These are phyloP conservation scores for Pezicula neosporulosa DNA, from an alignment of 2,329 filamentous ascomycete species.

Conservation along the genomic window DNA sequence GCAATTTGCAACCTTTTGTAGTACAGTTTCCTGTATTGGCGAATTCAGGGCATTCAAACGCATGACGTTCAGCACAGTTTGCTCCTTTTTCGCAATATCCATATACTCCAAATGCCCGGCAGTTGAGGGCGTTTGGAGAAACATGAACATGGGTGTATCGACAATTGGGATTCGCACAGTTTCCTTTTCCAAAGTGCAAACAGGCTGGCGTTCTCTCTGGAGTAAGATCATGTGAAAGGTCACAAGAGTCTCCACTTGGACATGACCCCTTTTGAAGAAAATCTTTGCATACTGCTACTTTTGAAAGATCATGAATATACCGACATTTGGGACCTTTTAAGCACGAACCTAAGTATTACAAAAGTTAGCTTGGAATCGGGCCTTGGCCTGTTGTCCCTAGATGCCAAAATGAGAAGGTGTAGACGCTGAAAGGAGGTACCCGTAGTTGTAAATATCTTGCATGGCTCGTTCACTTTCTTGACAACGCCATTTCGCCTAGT, in stretches of 20 bases:
- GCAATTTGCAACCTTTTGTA: slow-evolving; percentile 76
- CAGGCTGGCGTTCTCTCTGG: slow-evolving; percentile 84
- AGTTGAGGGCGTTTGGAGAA: slow-evolving; percentile 74
- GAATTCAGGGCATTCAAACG: slow-evolving; percentile 92
- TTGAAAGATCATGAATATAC: slow-evolving; percentile 79
- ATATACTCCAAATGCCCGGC: slow-evolving; percentile 76
- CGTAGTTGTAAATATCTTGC: slow-evolving; percentile 68
- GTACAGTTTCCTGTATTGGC: slow-evolving; percentile 85
- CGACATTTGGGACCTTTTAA: slow-evolving; percentile 76
- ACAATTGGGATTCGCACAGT: slow-evolving; percentile 84
- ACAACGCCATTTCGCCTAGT: slow-evolving; percentile 39
- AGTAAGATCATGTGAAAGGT: slow-evolving; percentile 83
- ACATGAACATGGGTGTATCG: slow-evolving; percentile 83
- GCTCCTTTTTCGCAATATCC: slow-evolving; percentile 87
- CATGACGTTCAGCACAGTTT: slow-evolving; percentile 76
- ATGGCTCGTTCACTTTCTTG: slow-evolving; percentile 70
- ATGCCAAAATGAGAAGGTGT: slow-evolving; percentile 7
- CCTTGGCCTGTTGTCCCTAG: slow-evolving; percentile 15
- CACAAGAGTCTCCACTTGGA: slow-evolving; percentile 73
- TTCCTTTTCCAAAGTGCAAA: slow-evolving; percentile 84
- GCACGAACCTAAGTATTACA: slow-evolving; percentile 67
- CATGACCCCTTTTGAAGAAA: slow-evolving; percentile 80
- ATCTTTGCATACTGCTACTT: slow-evolving; percentile 87
- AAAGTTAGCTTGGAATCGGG: slow-evolving; percentile 26
- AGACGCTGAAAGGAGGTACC: slow-evolving; percentile 49